phyloP scores from a whole-genome alignment of 2,329 filamentous ascomycete genomes.

The Diaporthe capsici region DNA sequence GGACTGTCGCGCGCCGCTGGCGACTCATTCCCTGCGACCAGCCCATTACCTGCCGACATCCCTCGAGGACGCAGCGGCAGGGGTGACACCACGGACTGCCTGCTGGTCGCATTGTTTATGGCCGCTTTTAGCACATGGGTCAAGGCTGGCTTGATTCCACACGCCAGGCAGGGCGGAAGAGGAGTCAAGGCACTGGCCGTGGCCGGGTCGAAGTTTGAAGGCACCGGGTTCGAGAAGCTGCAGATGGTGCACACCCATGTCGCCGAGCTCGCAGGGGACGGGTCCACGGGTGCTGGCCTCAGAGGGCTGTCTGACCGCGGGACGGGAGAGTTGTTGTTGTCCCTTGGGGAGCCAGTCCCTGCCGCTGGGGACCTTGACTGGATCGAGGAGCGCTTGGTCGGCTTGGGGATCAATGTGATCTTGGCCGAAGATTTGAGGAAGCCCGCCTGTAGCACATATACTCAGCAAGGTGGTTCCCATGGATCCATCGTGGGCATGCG shows the following conservation, averaged over 20 bases:
- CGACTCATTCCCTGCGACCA: constrained; percentile 41
- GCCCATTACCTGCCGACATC: constrained; percentile 35
- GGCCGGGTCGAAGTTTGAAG: constrained; percentile 91
- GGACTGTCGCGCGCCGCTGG: constrained; percentile 33
- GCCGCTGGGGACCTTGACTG: constrained; percentile 66
- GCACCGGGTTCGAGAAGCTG: constrained; percentile 92
- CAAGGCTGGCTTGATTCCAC: constrained; percentile 91
- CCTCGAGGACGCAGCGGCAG: constrained; percentile 50
- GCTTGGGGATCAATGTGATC: constrained; percentile 89
- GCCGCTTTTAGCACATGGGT: constrained; percentile 88
- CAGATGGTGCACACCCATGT: constrained; percentile 98
- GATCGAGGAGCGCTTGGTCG: constrained; percentile 75
- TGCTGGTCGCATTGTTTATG: constrained; percentile 79
- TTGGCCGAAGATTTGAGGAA: constrained; percentile 97
- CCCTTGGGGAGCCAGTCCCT: constrained; percentile 58
- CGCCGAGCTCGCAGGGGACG: constrained; percentile 69
- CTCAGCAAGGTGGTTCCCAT: constrained; percentile 43
- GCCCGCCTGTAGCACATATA: constrained; percentile 71
- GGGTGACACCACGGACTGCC: constrained; percentile 53
- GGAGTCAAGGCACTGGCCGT: constrained; percentile 84
- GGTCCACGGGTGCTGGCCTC: constrained; percentile 59
- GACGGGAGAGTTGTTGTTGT: constrained; percentile 62
- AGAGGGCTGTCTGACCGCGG: constrained; percentile 59
- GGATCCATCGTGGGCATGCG: background rate
- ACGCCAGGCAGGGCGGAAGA: constrained; percentile 89